Percentiles rank a stretch among this genome's conserved stretches.
Conservation (phyloP, 164 flowering plant genomes). For the Vitis cinerea region DNA sequence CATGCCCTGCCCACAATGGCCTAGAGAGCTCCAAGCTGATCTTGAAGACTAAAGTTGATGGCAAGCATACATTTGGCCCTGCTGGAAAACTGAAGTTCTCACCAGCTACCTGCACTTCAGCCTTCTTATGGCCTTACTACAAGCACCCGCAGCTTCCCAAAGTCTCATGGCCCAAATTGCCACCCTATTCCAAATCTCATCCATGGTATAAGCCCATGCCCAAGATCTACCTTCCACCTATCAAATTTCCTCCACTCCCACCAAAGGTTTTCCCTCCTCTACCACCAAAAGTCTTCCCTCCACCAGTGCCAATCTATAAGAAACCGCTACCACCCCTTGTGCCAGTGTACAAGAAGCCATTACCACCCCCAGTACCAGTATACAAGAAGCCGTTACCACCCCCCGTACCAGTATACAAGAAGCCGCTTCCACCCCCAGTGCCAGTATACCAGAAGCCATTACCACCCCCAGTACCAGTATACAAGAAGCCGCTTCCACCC, state of each 20-base stretch:
- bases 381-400: constrained; percentile 22
- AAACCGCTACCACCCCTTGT: constrained; percentile 4
- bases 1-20: constrained; percentile 62
- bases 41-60: constrained; percentile 34
- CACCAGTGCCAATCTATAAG: constrained; percentile 6
- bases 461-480: constrained; percentile 16
- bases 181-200: constrained; percentile 11
- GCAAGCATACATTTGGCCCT: constrained; percentile 43
- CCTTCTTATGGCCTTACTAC: constrained; percentile 53
- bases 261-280: constrained; percentile 14
- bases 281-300: constrained; percentile 18
- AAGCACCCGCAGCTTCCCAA: constrained; percentile 41
- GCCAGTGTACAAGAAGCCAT: constrained; percentile 10
- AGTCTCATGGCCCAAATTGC: constrained; percentile 14
- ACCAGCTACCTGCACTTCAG: constrained; percentile 56
- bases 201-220: neutral
- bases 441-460: constrained; percentile 22
- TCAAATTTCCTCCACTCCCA: too few species aligned
- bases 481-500: neutral
- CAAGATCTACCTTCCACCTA: constrained; percentile 3
- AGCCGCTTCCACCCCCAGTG: constrained; percentile 22
- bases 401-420: constrained; percentile 18
- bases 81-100: constrained; percentile 59
- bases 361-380: constrained; percentile 7
- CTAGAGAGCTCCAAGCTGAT: constrained; percentile 50